phyloP scores from a whole-genome alignment of 192 early-diverging fungal genomes.

The Rhizophagus prolifer region DNA sequence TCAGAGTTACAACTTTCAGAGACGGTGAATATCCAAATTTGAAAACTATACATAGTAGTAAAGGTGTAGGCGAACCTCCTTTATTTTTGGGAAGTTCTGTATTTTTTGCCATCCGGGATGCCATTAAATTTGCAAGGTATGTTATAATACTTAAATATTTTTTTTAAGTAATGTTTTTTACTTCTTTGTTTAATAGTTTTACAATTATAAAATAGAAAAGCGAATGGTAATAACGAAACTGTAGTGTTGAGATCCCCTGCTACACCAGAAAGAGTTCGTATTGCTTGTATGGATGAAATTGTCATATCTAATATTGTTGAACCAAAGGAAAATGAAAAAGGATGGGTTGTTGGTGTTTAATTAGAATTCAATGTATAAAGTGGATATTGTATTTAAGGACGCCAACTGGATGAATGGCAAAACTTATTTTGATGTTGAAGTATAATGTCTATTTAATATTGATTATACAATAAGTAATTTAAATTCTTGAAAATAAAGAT shows the following conservation, averaged over 20 bases:
- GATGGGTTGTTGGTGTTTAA: conserved; percentile 40
- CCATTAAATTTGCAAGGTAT: conserved; percentile 66
- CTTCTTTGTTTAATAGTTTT: not conserved
- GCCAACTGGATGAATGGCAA: too few relatives aligned
- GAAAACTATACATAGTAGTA: conserved; percentile 76
- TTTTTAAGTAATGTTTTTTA: not conserved
- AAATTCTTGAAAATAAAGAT: too few relatives aligned
- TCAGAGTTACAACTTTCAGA: conserved; percentile 68
- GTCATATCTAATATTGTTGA: conserved; percentile 43
- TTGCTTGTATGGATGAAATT: conserved; percentile 70
- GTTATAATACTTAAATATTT: not conserved
- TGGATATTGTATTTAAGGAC: too few relatives aligned
- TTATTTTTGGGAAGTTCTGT: conserved; percentile 79
- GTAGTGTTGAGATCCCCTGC: conserved; percentile 73
- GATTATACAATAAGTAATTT: too few relatives aligned
- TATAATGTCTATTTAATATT: too few relatives aligned
- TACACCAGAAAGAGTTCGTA: conserved; percentile 72
- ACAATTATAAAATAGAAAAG: conserved; percentile 31
- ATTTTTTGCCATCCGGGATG: conserved; percentile 78
- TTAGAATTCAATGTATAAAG: too few relatives aligned
- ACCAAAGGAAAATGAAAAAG: conserved; percentile 40
- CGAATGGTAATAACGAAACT: conserved; percentile 44
- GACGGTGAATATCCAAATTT: conserved; percentile 51
- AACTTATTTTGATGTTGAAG: too few relatives aligned
- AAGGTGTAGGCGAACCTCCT: conserved; percentile 88